A percentile compares a stretch with the other conserved stretches of the same genome.
phyloP scores from a whole-genome alignment of 805 yeast species.

The Saccharomycopsis vini region DNA sequence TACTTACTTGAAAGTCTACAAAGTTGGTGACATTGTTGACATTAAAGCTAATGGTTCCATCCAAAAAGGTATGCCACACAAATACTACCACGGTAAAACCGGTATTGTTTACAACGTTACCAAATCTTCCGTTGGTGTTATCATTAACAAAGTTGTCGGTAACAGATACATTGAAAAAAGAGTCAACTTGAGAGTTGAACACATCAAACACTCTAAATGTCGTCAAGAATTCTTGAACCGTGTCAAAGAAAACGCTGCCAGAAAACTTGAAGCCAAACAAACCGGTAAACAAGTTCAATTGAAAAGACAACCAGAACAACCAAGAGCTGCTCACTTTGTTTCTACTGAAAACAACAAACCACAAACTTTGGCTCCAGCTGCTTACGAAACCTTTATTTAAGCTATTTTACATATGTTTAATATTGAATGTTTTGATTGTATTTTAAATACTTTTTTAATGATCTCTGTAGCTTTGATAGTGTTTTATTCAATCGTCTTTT shows the following conservation, averaged over 20 bases:
- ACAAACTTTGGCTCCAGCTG: conserved; percentile 97
- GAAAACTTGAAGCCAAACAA: conserved; percentile 89
- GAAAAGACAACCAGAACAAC: conserved; percentile 98
- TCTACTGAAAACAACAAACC: conserved; percentile 78
- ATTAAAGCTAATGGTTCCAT: conserved; percentile 98
- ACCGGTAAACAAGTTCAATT: conserved; percentile 84
- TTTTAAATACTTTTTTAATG: too few relatives aligned
- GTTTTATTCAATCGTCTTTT: too few relatives aligned
- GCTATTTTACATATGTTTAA: conserved; percentile 12
- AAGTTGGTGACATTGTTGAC: conserved; percentile 99
- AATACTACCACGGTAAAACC: conserved; percentile 99
- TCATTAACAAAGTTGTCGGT: conserved; percentile 97
- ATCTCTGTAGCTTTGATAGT: too few relatives aligned
- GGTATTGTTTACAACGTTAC: conserved; percentile 99
- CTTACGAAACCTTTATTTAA: conserved; percentile 99
- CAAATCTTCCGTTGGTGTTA: conserved; percentile 97
- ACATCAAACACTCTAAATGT: conserved; percentile 99
- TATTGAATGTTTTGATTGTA: too few relatives aligned
- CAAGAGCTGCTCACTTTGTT: conserved; percentile 87
- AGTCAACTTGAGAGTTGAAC: conserved; percentile 97
- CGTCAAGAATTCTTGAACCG: conserved; percentile 98
- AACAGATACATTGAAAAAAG: conserved; percentile 99
- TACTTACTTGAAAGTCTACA: conserved; percentile 95
- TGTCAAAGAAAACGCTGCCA: conserved; percentile 94
- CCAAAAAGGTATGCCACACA: conserved; percentile 99